Conservation (phyloP, 2,329 filamentous ascomycete species). For the Colletotrichum sp. region DNA sequence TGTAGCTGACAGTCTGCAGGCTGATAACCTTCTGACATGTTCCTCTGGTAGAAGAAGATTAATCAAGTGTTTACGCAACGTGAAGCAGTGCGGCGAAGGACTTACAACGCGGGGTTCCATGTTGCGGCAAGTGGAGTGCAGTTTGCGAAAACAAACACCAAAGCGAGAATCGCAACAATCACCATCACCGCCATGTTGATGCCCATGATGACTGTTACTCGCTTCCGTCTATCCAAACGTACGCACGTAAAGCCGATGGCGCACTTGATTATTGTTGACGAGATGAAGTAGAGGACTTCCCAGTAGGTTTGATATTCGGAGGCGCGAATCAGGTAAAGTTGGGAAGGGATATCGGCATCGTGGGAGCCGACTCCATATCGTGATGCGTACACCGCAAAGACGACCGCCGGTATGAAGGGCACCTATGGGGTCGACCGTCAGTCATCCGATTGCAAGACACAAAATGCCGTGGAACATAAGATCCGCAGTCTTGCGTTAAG, state of each 20-base stretch:
- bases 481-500: neutral
- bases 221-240: slow-evolving; percentile 16
- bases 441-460: neutral
- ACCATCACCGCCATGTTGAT: slow-evolving; percentile 21
- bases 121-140: slow-evolving; percentile 24
- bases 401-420: slow-evolving; percentile 1
- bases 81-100: neutral
- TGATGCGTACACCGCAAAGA: neutral
- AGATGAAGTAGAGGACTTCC: slow-evolving; percentile 24
- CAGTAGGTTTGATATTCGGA: slow-evolving; percentile 1
- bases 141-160: slow-evolving; percentile 24
- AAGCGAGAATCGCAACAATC: slow-evolving; percentile 6
- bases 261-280: slow-evolving; percentile 25
- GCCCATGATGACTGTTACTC: slow-evolving; percentile 13
- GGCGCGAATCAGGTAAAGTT: neutral
- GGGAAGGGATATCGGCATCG: neutral
- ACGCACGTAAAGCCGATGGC: slow-evolving; percentile 26
- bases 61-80: accelerated
- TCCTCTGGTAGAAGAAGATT: neutral
- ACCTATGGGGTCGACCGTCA: neutral
- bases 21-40: slow-evolving; percentile 1
- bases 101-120: slow-evolving; percentile 25
- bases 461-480: neutral
- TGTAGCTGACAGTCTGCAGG: slow-evolving; percentile 21
- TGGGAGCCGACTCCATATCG: neutral